These are phyloP conservation scores for Sequoia sempervirens DNA, from an alignment of 75 land plant genomes.

Conservation along the genomic window DNA sequence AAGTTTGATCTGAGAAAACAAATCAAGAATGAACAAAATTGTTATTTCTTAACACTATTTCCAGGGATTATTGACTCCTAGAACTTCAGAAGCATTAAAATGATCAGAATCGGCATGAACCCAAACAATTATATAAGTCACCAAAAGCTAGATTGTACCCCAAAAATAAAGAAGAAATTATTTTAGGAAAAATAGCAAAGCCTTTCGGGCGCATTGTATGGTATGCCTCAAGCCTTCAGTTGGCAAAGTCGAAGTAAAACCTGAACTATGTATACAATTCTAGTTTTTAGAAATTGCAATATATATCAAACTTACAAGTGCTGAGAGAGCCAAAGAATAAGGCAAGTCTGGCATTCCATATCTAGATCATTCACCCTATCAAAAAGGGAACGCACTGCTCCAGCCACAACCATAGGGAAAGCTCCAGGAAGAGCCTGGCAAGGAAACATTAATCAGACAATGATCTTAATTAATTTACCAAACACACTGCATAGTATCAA, in stretches of 20 bases:
- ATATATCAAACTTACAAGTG: conserved; percentile 60
- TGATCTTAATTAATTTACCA: background rate
- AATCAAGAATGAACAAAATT: background rate
- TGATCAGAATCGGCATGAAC: background rate
- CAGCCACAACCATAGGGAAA: conserved; percentile 93
- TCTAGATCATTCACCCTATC: conserved; percentile 77
- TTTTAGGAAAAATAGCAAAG: background rate
- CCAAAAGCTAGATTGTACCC: background rate
- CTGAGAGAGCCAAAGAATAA: conserved; percentile 93
- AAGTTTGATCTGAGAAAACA: conserved; percentile 68
- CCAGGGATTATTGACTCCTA: background rate
- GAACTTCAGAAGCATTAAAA: background rate
- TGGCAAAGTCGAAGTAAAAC: background rate
- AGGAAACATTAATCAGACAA: background rate
- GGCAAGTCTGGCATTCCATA: conserved; percentile 82
- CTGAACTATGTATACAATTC: background rate
- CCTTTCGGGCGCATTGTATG: background rate
- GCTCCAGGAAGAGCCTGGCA: conserved; percentile 93
- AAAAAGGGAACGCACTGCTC: conserved; percentile 90
- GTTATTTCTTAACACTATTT: background rate
- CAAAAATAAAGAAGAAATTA: background rate
- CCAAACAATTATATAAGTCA: background rate
- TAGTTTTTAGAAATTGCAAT: background rate
- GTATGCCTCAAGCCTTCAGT: background rate
- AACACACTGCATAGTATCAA: background rate